phyloP scores from a whole-genome alignment of 805 yeast species.

The Pichia californica region DNA sequence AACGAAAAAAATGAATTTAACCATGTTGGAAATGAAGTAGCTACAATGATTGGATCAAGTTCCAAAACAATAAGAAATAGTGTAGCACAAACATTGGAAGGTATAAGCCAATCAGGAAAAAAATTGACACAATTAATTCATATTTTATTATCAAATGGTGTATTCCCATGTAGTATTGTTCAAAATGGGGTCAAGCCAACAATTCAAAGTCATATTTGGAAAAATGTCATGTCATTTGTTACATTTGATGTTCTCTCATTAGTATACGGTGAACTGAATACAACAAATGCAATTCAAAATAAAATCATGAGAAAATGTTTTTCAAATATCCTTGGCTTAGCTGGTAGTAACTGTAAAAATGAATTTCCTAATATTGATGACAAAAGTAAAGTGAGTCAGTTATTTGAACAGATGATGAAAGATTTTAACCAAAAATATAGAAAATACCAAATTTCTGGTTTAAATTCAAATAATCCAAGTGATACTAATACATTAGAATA shows the following conservation, averaged over 20 bases:
- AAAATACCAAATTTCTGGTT: constrained; percentile 1
- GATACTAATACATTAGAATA: constrained; percentile 10
- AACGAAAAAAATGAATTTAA: constrained; percentile 11
- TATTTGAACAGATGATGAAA: constrained; percentile 16
- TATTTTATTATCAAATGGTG: constrained; percentile 19
- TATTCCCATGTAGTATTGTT: constrained; percentile 21
- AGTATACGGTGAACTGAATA: constrained; percentile 18
- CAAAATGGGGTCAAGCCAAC: constrained; percentile 25
- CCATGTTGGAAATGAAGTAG: constrained; percentile 19
- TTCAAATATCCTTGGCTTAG: constrained; percentile 19
- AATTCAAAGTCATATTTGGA: constrained; percentile 25
- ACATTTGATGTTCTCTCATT: constrained; percentile 19
- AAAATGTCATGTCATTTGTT: constrained; percentile 22
- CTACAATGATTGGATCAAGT: constrained; percentile 24
- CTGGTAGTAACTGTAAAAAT: constrained; percentile 19
- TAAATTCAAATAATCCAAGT: neutral
- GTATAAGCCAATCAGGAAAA: constrained; percentile 17
- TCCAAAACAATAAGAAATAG: neutral
- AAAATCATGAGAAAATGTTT: constrained; percentile 18
- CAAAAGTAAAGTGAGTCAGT: constrained; percentile 4
- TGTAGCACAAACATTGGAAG: constrained; percentile 13
- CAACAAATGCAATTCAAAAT: constrained; percentile 4
- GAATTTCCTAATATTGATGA: constrained; percentile 24
- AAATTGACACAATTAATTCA: constrained; percentile 17
- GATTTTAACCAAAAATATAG: constrained; percentile 19